Conservation (phyloP, 2,329 filamentous ascomycete genomes). For the Karstenula rhodostoma region DNA sequence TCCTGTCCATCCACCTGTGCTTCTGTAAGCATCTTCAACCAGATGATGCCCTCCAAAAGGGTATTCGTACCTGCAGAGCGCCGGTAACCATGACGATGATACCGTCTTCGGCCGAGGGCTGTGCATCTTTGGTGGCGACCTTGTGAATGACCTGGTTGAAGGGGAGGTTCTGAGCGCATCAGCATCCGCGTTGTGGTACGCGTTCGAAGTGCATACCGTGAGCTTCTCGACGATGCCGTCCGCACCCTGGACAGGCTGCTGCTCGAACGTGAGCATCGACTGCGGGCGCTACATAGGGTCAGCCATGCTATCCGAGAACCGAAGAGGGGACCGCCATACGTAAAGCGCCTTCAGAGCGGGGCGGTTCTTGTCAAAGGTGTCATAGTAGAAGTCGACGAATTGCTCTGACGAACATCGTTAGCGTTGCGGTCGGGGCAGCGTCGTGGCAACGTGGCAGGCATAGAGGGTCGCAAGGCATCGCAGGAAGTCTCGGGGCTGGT, state of each 20-base stretch:
- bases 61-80: constrained; percentile 73
- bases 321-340: constrained; percentile 61
- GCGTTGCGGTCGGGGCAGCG: constrained; percentile 17
- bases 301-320: background rate
- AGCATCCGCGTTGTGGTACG: constrained; percentile 20
- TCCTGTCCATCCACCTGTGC: constrained; percentile 82
- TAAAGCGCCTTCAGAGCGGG: constrained; percentile 74
- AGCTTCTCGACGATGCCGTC: constrained; percentile 81
- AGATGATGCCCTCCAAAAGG: background rate
- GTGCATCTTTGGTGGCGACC: constrained; percentile 80
- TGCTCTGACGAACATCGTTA: constrained; percentile 66
- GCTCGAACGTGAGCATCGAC: constrained; percentile 96
- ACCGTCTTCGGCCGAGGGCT: constrained; percentile 73
- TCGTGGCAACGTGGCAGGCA: background rate
- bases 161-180: constrained; percentile 69
- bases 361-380: constrained; percentile 81
- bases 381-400: constrained; percentile 92
- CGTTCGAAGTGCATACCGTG: constrained; percentile 62
- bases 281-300: constrained; percentile 68
- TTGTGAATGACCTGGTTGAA: constrained; percentile 84
- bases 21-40: constrained; percentile 21
- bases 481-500: background rate
- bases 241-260: constrained; percentile 69
- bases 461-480: background rate
- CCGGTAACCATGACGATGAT: constrained; percentile 92